Percentiles rank a stretch among this genome's conserved stretches.
These are phyloP conservation scores for Aspergillus thermomutatus DNA, from an alignment of 2,329 filamentous ascomycete species.

Conservation along the genomic window DNA sequence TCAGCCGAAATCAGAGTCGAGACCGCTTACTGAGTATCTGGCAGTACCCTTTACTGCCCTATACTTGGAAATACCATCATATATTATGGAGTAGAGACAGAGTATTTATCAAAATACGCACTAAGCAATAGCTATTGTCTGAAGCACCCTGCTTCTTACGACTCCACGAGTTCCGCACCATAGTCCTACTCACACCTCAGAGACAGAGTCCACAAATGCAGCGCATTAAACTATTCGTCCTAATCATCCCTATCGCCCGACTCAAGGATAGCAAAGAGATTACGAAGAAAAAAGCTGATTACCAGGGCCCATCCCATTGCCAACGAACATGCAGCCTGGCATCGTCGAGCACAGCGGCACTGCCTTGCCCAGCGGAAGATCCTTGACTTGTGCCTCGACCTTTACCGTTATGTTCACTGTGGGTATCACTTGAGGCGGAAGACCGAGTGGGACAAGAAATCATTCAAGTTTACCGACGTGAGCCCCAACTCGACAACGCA, in stretches of 20 bases:
- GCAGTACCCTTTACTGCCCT: no score
- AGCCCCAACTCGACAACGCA: slow-evolving; percentile 4
- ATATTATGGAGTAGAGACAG: no score
- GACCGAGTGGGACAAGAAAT: background rate
- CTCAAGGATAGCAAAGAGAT: background rate
- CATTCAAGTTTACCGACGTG: slow-evolving; percentile 59
- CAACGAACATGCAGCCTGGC: no score
- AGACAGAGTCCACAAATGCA: background rate
- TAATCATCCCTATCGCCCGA: no score
- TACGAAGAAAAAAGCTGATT: background rate
- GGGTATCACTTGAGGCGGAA: background rate
- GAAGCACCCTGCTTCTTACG: no score
- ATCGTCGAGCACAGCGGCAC: background rate
- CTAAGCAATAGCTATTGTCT: background rate
- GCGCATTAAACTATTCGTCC: background rate
- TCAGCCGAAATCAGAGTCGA: no score
- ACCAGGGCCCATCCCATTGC: background rate
- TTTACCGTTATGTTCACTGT: background rate
- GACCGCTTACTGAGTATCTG: no score
- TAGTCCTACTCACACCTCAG: background rate
- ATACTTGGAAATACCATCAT: no score
- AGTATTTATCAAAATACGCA: background rate
- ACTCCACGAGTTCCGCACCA: no score
- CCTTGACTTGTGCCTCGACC: background rate
- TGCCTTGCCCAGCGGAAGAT: background rate